Conservation (phyloP, 805 yeast species). For the Myxozyma geophila region DNA sequence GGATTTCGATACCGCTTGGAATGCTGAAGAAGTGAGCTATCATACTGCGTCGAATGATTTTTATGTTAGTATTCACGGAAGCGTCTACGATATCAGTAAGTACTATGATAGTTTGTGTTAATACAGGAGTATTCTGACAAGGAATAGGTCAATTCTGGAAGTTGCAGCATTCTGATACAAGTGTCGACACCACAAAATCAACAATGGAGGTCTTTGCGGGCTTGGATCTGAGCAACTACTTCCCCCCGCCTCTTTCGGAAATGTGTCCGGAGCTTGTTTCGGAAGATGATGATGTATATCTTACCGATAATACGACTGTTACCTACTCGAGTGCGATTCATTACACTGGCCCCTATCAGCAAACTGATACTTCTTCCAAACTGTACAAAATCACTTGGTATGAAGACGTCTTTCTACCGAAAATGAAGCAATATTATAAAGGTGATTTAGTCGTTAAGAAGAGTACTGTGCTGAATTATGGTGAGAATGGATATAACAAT, state of each 20-base stretch:
- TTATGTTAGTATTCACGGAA: conserved; percentile 49
- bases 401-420: conserved; percentile 45
- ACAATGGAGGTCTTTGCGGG: conserved; percentile 49
- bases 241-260: conserved; percentile 49
- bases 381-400: conserved; percentile 48
- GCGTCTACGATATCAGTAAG: conserved; percentile 49
- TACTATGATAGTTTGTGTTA: not conserved
- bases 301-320: conserved; percentile 43
- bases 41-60: conserved; percentile 48
- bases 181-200: conserved; percentile 43
- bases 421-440: conserved; percentile 45
- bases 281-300: conserved; percentile 40
- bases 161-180: conserved; percentile 50
- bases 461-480: conserved; percentile 38
- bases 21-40: conserved; percentile 43
- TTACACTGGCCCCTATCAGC: conserved; percentile 42
- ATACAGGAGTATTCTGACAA: not conserved
- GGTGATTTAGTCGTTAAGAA: conserved; percentile 47
- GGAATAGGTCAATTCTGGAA: conserved; percentile 43
- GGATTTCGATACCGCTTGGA: conserved; percentile 50
- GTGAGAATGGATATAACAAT: conserved; percentile 40
- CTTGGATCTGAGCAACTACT: conserved; percentile 47
- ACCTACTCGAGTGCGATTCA: conserved; percentile 44
- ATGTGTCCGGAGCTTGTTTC: conserved; percentile 49
- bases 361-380: conserved; percentile 42